Percentiles rank a stretch among this genome's conserved stretches.
These are phyloP conservation scores for Vaccinium darrowii DNA, from an alignment of 148 eudicot species.

Conservation along the genomic window DNA sequence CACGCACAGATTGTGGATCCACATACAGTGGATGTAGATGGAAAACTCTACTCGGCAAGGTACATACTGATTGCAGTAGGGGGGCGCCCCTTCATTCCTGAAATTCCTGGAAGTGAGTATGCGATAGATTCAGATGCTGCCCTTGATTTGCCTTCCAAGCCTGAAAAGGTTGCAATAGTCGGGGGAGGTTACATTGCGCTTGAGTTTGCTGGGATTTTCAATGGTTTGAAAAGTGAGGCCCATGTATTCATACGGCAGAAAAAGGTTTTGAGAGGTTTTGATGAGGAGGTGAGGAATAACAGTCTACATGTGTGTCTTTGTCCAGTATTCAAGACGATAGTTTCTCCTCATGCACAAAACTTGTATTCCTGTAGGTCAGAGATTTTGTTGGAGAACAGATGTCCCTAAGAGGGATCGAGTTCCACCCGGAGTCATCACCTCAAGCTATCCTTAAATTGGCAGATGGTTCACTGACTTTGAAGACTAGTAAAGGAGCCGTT, in stretches of 20 bases:
- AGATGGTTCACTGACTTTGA: conserved; percentile 81
- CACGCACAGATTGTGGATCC: conserved; percentile 80
- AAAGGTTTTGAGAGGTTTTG: conserved; percentile 88
- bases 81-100: conserved; percentile 89
- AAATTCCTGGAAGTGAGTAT: conserved; percentile 85
- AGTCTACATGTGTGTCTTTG: background rate
- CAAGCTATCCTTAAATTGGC: conserved; percentile 73
- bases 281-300: conserved; percentile 74
- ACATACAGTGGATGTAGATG: conserved; percentile 93
- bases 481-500: conserved; percentile 76
- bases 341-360: conserved; percentile 4
- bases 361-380: conserved; percentile 53
- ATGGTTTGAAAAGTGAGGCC: conserved; percentile 82
- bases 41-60: conserved; percentile 78
- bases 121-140: conserved; percentile 95
- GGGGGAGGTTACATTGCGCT: conserved; percentile 97
- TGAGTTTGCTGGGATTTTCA: conserved; percentile 98
- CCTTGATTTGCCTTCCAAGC: conserved; percentile 87
- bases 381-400: conserved; percentile 93
- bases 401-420: conserved; percentile 83
- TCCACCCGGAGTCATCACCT: conserved; percentile 87
- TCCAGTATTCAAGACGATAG: background rate
- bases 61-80: conserved; percentile 90
- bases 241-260: conserved; percentile 93
- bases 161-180: conserved; percentile 91